phyloP scores from a whole-genome alignment of 164 flowering plant species.

The Liriodendron chinense region DNA sequence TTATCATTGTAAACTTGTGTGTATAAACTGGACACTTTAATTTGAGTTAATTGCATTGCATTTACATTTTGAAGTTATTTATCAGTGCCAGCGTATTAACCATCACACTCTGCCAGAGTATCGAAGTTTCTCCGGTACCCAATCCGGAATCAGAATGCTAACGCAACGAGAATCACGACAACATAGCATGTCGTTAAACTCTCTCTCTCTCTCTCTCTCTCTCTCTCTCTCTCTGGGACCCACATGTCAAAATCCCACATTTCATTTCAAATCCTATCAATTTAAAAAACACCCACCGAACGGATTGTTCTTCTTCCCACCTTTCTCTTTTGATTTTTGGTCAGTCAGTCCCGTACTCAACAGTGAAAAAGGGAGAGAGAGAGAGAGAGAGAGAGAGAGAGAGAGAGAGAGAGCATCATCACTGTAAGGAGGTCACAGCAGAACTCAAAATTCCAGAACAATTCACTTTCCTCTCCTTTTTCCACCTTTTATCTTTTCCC shows the following conservation, averaged over 20 bases:
- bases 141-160: no score
- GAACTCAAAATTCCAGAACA: slow-evolving; percentile 39
- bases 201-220: not conserved
- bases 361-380: slow-evolving; percentile 38
- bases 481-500: slow-evolving; percentile 36
- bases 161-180: not conserved
- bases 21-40: no score
- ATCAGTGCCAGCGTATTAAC: no score
- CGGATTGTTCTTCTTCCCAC: slow-evolving; percentile 9
- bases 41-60: no score
- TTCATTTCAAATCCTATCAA: not conserved
- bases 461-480: slow-evolving; percentile 27
- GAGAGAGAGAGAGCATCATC: slow-evolving; percentile 16
- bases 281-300: not conserved
- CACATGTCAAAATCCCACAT: not conserved
- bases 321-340: slow-evolving; percentile 20
- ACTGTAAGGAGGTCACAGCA: slow-evolving; percentile 20
- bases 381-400: slow-evolving; percentile 20
- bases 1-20: no score
- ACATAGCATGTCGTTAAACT: slow-evolving; percentile 1
- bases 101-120: no score
- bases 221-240: not conserved
- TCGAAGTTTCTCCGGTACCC: no score
- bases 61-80: no score
- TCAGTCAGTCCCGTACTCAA: slow-evolving; percentile 22